A percentile compares a stretch with the other conserved stretches of the same genome.
phyloP scores from a whole-genome alignment of 108 stramenopile genomes.

The Seminavis robusta region DNA sequence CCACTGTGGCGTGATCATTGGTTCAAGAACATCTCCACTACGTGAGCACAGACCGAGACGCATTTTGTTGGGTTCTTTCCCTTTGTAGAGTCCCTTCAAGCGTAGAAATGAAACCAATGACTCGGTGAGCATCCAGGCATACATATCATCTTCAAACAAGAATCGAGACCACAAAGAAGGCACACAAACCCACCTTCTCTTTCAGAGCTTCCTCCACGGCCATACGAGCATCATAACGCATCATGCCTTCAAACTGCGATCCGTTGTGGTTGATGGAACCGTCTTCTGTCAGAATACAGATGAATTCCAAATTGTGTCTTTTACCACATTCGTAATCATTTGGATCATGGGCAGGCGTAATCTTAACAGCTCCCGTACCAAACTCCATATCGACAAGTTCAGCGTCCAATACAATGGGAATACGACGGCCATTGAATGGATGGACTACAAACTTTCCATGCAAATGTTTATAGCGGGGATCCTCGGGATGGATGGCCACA shows the following conservation, averaged over 20 bases:
- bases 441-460: constrained; percentile 95
- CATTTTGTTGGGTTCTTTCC: constrained; percentile 97
- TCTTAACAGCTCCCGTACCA: constrained; percentile 99
- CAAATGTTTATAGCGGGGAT: constrained; percentile 94
- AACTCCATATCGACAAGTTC: constrained; percentile 97
- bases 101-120: background rate
- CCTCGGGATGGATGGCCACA: constrained; percentile 98
- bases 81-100: constrained; percentile 77
- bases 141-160: constrained; percentile 1
- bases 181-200: constrained; percentile 49
- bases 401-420: constrained; percentile 92
- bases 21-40: constrained; percentile 98
- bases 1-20: constrained; percentile 99
- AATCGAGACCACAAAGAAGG: background rate
- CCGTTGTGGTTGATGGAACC: constrained; percentile 92
- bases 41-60: constrained; percentile 94
- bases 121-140: background rate
- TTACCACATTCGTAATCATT: constrained; percentile 99
- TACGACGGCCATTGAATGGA: constrained; percentile 93
- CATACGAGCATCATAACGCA: constrained; percentile 97
- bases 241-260: constrained; percentile 91
- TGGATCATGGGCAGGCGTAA: constrained; percentile 99
- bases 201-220: constrained; percentile 94
- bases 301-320: constrained; percentile 92
- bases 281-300: constrained; percentile 85